Evolutionary conservation across 352 stramenopile species (phyloP).

Genomic region (Salisapilia sapeloensis): DNA sequence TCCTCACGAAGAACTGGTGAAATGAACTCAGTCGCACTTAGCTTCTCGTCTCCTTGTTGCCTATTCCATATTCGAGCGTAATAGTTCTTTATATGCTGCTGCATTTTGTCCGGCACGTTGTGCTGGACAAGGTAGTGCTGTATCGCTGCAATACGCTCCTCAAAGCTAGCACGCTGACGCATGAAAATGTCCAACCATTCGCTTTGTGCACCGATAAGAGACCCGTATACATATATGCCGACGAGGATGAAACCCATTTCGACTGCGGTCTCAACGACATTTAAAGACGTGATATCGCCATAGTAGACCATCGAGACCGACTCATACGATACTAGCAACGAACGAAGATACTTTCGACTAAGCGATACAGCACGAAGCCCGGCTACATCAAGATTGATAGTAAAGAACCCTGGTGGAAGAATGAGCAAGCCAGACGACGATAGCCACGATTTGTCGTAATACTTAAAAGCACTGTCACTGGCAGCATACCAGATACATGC

Average conservation of each 20-base stretch:
- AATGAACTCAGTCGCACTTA: slow-evolving; percentile 19
- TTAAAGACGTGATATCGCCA: slow-evolving; percentile 51
- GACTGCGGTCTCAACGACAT: slow-evolving; percentile 29
- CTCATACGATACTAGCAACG: slow-evolving; percentile 36
- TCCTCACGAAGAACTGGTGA: slow-evolving; percentile 38
- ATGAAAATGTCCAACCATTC: slow-evolving; percentile 29
- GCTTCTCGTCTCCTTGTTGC: slow-evolving; percentile 31
- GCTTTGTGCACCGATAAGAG: slow-evolving; percentile 34
- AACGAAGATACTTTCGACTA: slow-evolving; percentile 39
- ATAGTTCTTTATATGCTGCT: slow-evolving; percentile 56
- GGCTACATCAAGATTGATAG: too few species aligned
- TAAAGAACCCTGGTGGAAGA: too few species aligned
- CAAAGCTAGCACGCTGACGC: slow-evolving; percentile 26
- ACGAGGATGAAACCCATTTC: slow-evolving; percentile 37
- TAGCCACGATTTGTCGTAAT: slow-evolving; percentile 33
- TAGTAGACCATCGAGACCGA: slow-evolving; percentile 62
- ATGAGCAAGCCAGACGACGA: slow-evolving; percentile 32
- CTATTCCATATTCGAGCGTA: slow-evolving; percentile 43
- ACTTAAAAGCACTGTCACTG: slow-evolving; percentile 14
- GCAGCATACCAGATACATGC: slow-evolving; percentile 37
- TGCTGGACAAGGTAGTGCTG: slow-evolving; percentile 60
- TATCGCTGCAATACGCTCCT: slow-evolving; percentile 41
- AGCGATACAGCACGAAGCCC: too few species aligned
- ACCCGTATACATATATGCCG: slow-evolving; percentile 59
- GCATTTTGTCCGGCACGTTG: slow-evolving; percentile 38